Conservation (phyloP, 352 stramenopile species). For the Peronospora destructor region DNA sequence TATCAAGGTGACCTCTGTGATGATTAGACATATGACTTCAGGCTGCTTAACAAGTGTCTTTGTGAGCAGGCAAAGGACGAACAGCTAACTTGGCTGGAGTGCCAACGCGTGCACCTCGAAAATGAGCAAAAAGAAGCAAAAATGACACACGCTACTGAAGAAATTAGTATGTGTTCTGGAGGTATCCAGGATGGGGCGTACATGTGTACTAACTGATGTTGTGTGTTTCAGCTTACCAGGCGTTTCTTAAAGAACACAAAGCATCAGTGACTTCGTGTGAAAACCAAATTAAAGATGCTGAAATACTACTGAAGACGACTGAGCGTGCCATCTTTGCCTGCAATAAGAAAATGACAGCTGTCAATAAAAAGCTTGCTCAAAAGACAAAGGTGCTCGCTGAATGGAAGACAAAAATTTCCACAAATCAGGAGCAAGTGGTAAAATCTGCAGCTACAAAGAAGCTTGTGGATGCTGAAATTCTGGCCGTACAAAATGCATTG, state of each 20-base stretch:
- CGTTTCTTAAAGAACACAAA: conserved; percentile 13
- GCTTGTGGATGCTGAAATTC: conserved; percentile 20
- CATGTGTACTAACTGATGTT: not conserved
- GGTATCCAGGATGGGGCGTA: not conserved
- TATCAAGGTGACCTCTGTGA: conserved; percentile 27
- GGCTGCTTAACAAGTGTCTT: conserved; percentile 2
- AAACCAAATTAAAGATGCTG: conserved; percentile 18
- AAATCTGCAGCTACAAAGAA: conserved; percentile 17
- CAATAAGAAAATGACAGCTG: conserved; percentile 19
- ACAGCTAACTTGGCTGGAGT: conserved; percentile 35
- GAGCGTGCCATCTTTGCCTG: conserved; percentile 19
- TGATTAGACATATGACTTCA: conserved; percentile 1
- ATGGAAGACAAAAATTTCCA: conserved; percentile 15
- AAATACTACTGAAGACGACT: conserved; percentile 19
- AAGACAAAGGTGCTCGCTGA: conserved; percentile 18
- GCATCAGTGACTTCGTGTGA: conserved; percentile 17
- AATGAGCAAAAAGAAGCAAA: conserved; percentile 24
- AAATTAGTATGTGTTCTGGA: conserved; percentile 19
- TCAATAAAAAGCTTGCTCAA: conserved; percentile 22
- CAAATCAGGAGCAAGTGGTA: conserved; percentile 14
- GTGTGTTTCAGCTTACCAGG: conserved; percentile 15
- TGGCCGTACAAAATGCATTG: conserved; percentile 11
- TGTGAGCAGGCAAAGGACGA: conserved; percentile 30
- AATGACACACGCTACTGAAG: conserved; percentile 15
- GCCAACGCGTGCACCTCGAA: conserved; percentile 29